phyloP scores from a whole-genome alignment of 176 grass and related monocot species.

The Triticum turgidum region DNA sequence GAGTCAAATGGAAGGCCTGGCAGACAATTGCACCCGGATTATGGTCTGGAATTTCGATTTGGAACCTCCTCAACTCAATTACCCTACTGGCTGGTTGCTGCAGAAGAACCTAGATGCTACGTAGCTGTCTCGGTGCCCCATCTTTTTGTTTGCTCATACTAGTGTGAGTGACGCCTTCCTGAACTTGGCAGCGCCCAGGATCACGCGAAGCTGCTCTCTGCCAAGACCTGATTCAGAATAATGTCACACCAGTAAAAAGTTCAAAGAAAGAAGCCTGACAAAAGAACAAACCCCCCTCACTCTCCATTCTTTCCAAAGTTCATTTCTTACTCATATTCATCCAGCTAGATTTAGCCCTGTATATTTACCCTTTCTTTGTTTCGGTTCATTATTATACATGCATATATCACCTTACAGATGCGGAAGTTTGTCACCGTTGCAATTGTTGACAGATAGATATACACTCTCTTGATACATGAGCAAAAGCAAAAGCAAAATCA shows the following conservation, averaged over 20 bases:
- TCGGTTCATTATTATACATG: slow-evolving; percentile 40
- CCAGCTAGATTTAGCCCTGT: slow-evolving; percentile 53
- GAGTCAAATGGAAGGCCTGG: slow-evolving; percentile 93
- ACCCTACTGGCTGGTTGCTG: slow-evolving; percentile 70
- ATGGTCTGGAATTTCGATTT: slow-evolving; percentile 77
- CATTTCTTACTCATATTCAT: slow-evolving; percentile 35
- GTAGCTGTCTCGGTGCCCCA: slow-evolving; percentile 33
- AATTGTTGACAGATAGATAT: slow-evolving; percentile 30
- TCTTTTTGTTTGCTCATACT: slow-evolving; percentile 38
- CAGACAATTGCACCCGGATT: slow-evolving; percentile 73
- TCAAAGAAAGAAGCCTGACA: slow-evolving; percentile 61
- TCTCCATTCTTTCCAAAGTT: slow-evolving; percentile 54
- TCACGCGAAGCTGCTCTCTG: slow-evolving; percentile 64
- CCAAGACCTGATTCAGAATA: slow-evolving; percentile 46
- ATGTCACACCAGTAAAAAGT: slow-evolving; percentile 56
- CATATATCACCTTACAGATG: slow-evolving; percentile 45
- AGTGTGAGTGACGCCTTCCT: slow-evolving; percentile 53
- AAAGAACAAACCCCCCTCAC: slow-evolving; percentile 34
- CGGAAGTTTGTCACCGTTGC: slow-evolving; percentile 23
- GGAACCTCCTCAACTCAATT: slow-evolving; percentile 54
- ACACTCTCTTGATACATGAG: slow-evolving; percentile 40
- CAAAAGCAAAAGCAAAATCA: slow-evolving; percentile 27
- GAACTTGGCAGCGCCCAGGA: slow-evolving; percentile 57
- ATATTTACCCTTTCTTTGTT: slow-evolving; percentile 35
- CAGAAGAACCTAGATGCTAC: slow-evolving; percentile 64